A percentile compares a stretch with the other conserved stretches of the same genome.
These are phyloP conservation scores for Baorangia bicolor DNA, from an alignment of 768 basidiomycete species.

Conservation along the genomic window DNA sequence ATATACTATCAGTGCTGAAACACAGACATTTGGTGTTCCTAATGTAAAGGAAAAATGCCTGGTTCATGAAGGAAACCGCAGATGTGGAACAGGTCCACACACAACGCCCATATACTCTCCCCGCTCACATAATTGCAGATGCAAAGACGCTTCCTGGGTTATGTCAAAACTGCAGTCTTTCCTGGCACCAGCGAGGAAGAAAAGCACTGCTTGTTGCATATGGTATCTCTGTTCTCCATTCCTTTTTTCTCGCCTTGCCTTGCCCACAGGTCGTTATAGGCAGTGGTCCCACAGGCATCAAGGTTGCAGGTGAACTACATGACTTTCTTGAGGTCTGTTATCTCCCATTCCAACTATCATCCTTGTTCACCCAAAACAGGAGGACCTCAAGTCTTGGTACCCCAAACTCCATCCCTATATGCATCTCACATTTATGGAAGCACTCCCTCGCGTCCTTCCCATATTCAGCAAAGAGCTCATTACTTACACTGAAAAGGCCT, in stretches of 20 bases:
- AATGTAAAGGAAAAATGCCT: slow-evolving; percentile 92
- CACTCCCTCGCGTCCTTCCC: slow-evolving; percentile 92
- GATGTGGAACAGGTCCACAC: slow-evolving; percentile 82
- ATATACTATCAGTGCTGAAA: slow-evolving; percentile 93
- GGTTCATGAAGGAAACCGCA: slow-evolving; percentile 97
- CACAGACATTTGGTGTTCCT: slow-evolving; percentile 93
- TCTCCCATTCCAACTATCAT: background rate
- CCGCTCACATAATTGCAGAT: slow-evolving; percentile 43
- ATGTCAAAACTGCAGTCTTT: slow-evolving; percentile 93
- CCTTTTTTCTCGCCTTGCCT: background rate
- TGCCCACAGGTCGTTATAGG: slow-evolving; percentile 73
- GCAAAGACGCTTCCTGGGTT: slow-evolving; percentile 85
- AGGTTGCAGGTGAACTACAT: slow-evolving; percentile 84
- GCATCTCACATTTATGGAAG: slow-evolving; percentile 93
- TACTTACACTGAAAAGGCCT: slow-evolving; percentile 84
- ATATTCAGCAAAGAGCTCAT: slow-evolving; percentile 94
- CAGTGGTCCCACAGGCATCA: slow-evolving; percentile 96
- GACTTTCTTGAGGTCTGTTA: slow-evolving; percentile 73
- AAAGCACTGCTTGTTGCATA: slow-evolving; percentile 87
- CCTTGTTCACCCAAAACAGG: slow-evolving; percentile 35
- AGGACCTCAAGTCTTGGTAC: slow-evolving; percentile 89
- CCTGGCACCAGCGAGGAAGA: slow-evolving; percentile 84
- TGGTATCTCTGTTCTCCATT: slow-evolving; percentile 47
- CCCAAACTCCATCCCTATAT: slow-evolving; percentile 89
- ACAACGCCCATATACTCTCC: background rate